Conservation (phyloP, 257 asterid genomes). For the Solanum arcanum region DNA sequence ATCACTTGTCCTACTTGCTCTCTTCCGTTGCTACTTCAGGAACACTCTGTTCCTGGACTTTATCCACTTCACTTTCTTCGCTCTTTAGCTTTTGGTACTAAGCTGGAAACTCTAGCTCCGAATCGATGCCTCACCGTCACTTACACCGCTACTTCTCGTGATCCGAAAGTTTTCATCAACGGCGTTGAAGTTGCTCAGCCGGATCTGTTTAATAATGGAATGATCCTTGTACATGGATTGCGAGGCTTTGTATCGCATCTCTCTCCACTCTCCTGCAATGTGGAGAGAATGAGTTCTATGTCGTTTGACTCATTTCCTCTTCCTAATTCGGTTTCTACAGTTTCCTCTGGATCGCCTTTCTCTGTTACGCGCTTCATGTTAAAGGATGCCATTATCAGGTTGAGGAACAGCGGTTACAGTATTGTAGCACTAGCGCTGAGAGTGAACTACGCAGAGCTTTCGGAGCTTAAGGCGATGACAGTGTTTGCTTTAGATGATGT, state of each 20-base stretch:
- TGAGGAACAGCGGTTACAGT: constrained; percentile 47
- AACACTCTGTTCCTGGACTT: constrained; percentile 72
- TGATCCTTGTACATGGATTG: constrained; percentile 48
- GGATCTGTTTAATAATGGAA: constrained; percentile 59
- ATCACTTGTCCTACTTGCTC: constrained; percentile 69
- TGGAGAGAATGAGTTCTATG: constrained; percentile 48
- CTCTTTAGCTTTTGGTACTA: constrained; percentile 63
- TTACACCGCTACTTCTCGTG: neutral
- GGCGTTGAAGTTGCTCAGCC: constrained; percentile 56
- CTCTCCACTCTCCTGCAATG: constrained; percentile 62
- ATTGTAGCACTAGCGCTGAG: constrained; percentile 56
- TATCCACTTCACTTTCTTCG: constrained; percentile 53
- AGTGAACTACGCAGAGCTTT: constrained; percentile 40
- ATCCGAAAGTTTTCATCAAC: constrained; percentile 36
- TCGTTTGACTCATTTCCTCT: constrained; percentile 10
- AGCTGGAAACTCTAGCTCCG: constrained; percentile 59
- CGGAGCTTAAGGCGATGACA: constrained; percentile 45
- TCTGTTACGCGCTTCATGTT: constrained; percentile 46
- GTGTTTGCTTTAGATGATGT: constrained; percentile 54
- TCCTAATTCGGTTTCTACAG: constrained; percentile 10
- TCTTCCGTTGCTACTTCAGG: constrained; percentile 55
- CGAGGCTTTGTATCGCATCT: constrained; percentile 57
- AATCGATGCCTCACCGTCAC: constrained; percentile 72
- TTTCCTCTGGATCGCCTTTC: constrained; percentile 7
- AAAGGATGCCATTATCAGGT: constrained; percentile 47